These are phyloP conservation scores for Erysimum pusillum DNA, from an alignment of 441 rosid genomes.

Conservation along the genomic window DNA sequence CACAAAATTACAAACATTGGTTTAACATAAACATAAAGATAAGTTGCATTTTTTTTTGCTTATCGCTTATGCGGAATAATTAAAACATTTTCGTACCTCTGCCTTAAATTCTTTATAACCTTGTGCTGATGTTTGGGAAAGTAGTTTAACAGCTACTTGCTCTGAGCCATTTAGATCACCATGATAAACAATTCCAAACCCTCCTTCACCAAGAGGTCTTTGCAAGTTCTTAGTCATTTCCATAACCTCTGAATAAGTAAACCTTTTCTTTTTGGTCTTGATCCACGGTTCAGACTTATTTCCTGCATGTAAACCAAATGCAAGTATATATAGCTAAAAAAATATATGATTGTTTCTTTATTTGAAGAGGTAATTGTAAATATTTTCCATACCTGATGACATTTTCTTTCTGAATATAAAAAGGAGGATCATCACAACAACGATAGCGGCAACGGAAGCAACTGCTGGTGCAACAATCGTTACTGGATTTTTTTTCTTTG, in stretches of 20 bases:
- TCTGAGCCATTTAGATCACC: slow-evolving; percentile 43
- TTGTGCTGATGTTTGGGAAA: slow-evolving; percentile 40
- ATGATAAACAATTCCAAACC: slow-evolving; percentile 53
- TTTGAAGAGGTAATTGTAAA: not conserved
- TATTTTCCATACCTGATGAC: slow-evolving; percentile 29
- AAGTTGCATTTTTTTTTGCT: not conserved
- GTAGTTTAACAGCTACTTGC: slow-evolving; percentile 43
- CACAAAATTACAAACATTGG: not conserved
- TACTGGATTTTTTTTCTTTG: slow-evolving; percentile 20
- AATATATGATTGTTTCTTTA: not conserved
- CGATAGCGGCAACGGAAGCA: slow-evolving; percentile 31
- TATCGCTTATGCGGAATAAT: not conserved
- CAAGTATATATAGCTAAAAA: not conserved
- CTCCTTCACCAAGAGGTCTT: slow-evolving; percentile 50
- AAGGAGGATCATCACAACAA: slow-evolving; percentile 19
- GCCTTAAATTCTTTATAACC: slow-evolving; percentile 45
- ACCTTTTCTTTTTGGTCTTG: slow-evolving; percentile 27
- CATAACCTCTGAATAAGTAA: slow-evolving; percentile 42
- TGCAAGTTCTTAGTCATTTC: slow-evolving; percentile 51
- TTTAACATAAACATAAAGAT: not conserved
- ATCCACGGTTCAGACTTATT: slow-evolving; percentile 33
- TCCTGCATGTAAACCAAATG: slow-evolving; percentile 11
- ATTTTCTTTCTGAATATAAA: slow-evolving; percentile 26
- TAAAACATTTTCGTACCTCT: slow-evolving; percentile 27
- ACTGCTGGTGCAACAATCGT: slow-evolving; percentile 23